Evolutionary conservation across 2,329 filamentous ascomycete species (phyloP).

Genomic region (Talaromyces sp.): DNA sequence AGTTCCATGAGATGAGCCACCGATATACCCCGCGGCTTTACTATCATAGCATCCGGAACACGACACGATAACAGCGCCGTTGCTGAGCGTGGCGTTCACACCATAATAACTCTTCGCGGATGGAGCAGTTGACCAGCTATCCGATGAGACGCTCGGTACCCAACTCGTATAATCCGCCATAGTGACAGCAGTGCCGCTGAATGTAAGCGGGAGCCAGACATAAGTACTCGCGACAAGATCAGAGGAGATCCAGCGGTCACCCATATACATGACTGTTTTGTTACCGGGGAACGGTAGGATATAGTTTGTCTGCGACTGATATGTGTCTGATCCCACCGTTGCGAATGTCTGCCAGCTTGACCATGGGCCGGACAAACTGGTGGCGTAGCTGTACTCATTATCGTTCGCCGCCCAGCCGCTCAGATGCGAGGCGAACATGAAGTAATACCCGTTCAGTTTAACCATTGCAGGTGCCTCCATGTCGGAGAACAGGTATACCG

Average conservation of each 20-base stretch:
- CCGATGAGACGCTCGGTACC: neutral
- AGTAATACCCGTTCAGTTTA: conserved; percentile 61
- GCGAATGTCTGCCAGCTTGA: conserved; percentile 58
- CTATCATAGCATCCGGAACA: conserved; percentile 56
- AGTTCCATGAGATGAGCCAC: conserved; percentile 49
- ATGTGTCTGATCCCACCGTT: conserved; percentile 58
- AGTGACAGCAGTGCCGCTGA: conserved; percentile 11
- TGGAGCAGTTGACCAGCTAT: conserved; percentile 13
- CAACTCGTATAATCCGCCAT: conserved; percentile 13
- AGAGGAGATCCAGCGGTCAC: conserved; percentile 63
- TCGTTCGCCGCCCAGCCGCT: conserved; percentile 45
- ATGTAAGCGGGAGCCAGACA: conserved; percentile 60
- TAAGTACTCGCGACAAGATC: conserved; percentile 63
- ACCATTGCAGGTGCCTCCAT: conserved; percentile 63
- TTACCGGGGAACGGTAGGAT: conserved; percentile 49
- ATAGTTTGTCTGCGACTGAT: conserved; percentile 60
- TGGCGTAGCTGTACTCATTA: conserved; percentile 62
- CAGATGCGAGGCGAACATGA: conserved; percentile 62
- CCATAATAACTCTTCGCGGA: conserved; percentile 9
- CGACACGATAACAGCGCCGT: conserved; percentile 47
- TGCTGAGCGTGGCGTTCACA: conserved; percentile 35
- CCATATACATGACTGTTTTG: conserved; percentile 58
- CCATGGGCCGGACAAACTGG: conserved; percentile 60
- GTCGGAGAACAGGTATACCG: conserved; percentile 55
- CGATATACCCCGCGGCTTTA: conserved; percentile 55